Evolutionary conservation across 768 basidiomycete genomes (phyloP).

Genomic region (Boletus huronensis): DNA sequence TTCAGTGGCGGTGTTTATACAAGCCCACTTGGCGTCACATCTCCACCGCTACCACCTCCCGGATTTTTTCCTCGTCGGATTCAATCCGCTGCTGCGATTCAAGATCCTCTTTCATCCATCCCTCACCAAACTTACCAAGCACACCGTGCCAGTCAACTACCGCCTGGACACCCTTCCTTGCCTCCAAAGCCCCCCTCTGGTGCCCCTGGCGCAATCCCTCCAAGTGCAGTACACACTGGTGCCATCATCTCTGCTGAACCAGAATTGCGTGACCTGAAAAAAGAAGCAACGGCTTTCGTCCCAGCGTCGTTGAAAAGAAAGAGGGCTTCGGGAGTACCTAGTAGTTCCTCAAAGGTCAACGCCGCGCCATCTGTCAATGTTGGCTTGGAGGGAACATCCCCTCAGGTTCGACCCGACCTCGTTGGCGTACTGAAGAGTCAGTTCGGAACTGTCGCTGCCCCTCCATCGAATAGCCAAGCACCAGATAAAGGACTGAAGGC

Average conservation of each 20-base stretch:
- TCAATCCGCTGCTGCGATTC: conserved; percentile 52
- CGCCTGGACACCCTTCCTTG: conserved; percentile 40
- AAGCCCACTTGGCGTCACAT: conserved; percentile 18
- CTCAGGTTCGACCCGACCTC: conserved; percentile 59
- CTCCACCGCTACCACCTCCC: conserved; percentile 48
- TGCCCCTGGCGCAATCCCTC: conserved; percentile 39
- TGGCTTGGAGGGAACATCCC: conserved; percentile 22
- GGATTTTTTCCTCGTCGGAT: conserved; percentile 61
- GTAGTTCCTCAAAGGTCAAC: conserved; percentile 46
- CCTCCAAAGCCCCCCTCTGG: conserved; percentile 38
- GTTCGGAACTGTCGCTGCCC: conserved; percentile 44
- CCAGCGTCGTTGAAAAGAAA: conserved; percentile 81
- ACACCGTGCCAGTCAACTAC: conserved; percentile 47
- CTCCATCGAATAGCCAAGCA: conserved; percentile 12
- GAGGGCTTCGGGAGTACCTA: conserved; percentile 37
- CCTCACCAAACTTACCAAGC: conserved; percentile 80
- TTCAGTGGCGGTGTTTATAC: conserved; percentile 4
- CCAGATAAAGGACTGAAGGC: conserved; percentile 21
- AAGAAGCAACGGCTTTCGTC: conserved; percentile 91
- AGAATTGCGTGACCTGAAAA: conserved; percentile 87
- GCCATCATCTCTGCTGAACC: conserved; percentile 84
- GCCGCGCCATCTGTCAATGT: conserved; percentile 57
- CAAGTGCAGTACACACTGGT: conserved; percentile 38
- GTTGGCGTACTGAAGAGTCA: conserved; percentile 58
- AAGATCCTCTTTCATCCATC: conserved; percentile 72